Base-by-base conservation (phyloP, 1,284 basidiomycete species). In the Naganishia liquefaciens region DNA sequence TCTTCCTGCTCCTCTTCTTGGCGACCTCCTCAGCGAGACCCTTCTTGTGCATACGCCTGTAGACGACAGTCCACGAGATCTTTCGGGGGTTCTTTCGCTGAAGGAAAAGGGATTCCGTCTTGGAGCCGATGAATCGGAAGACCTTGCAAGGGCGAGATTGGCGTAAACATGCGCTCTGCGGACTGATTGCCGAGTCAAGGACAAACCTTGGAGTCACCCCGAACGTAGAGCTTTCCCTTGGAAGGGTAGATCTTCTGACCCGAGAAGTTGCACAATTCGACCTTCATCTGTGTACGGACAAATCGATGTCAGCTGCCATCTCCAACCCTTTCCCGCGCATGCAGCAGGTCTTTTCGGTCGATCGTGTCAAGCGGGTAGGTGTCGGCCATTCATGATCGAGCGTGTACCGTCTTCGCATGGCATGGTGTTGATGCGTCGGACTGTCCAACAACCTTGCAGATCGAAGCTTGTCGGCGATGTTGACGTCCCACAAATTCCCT, bases 11-110 rank as follows among this genome's bases (percentile, higher is more conserved):
- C 74, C 94, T 90, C 86, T 96, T 97, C 93, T 98, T 99, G 77
- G 93, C 91, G 63, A 94, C 88, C 82, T 99, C 95, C 84, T 99
- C 95, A 62, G 93, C 93, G 80, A 99, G 87, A 81, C 94, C 95
- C 89, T 99, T 99, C 88, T 96, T 97, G 88, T 99, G 96, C 88
- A 97, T 93, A 75, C 76, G 89, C 74, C 95, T 90, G 88, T 91
- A 99, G 68, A 93, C 88, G 77, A 87, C 84, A 67, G 95, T 99
- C 96, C 95, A 99, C 71, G 95, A 90, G 82, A 99, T 93, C 88
- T 99, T 98, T 80, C 95, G 91, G 64, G 96, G 95, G 86, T 99
- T 99, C 86, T 99, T 99, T 84, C 95, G 91, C 82, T 99, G 96
- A 69, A 93, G 84, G 89, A 99, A 99, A 73, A 99, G 89, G 69